Base-by-base conservation (phyloP, 352 stramenopile genomes). In the Phytophthora citrophthora region DNA sequence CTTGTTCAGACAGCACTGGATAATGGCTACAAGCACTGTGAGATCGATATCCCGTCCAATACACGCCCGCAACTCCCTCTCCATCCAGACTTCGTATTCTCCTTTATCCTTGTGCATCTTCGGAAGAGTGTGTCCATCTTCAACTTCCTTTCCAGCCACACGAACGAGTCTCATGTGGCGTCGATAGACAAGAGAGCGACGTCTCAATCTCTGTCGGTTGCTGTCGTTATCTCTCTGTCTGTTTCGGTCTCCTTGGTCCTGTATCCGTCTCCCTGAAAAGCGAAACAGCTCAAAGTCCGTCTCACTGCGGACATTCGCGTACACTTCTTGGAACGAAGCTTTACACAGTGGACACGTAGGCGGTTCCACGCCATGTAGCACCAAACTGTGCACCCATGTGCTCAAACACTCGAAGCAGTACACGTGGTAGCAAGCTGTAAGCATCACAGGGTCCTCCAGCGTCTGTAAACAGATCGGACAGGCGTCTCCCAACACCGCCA, bases 321-420 rank as follows among this genome's bases (percentile, higher is more conserved):
- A 89, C 20, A 74, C 77, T 1, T 74, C 51, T 7, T 84, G 61
- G 64, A 93, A 93, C 15, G 46, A 24, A 49, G 70, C 67, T 60
- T 93, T 93, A 56, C 85, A 93, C 27, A 93, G 61, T 8, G 85
- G 85, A 70, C 85, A 93, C 4, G 77, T 88, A 29, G 81, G 57
- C 12, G 41, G 64, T 0, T 72, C 67, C 24, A 89, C 67, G 36
- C 84, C 84, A 26, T 89, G 80, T 9, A 91, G 59, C 26, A 73
- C 78, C 46, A 88, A 54, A 56, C 77, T 89, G 23, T 76, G 63
- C 47, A 75, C 74, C 85, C 85, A 93, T 10, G 70, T 82, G 40
- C 72, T 79, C 12, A 93, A 46, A 57, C 85, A 93, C 56, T 78
- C 77, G 61, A 77, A 77, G 61, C 85, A 93, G 68, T 88, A 93